Percentiles rank a stretch among this genome's conserved stretches.
phyloP scores from a whole-genome alignment of 306 rosid species.

The Carpinus viminea region DNA sequence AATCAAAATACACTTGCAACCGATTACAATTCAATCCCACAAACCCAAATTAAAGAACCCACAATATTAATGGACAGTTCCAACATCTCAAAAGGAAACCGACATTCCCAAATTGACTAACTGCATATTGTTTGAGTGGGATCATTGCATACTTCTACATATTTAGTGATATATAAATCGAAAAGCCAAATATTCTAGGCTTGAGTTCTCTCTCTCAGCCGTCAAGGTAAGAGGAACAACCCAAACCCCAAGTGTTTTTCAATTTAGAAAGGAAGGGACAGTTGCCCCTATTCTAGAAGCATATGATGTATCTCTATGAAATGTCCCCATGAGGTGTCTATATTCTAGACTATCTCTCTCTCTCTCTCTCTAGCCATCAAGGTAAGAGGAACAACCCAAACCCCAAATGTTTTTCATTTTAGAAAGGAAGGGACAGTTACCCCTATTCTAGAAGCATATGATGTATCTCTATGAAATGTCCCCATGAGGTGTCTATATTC shows the following conservation, averaged over 20 bases:
- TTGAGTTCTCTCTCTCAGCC: background rate
- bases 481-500: too few relatives aligned
- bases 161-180: background rate
- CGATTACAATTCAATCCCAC: too few relatives aligned
- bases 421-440: too few relatives aligned
- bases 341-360: background rate
- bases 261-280: too few relatives aligned
- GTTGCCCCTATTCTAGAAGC: too few relatives aligned
- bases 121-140: background rate
- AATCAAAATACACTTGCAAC: too few relatives aligned
- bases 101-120: background rate
- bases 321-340: too few relatives aligned
- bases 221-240: background rate
- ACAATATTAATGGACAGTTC: background rate
- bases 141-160: background rate
- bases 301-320: too few relatives aligned
- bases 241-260: background rate
- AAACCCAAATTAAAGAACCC: too few relatives aligned
- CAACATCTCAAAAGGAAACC: background rate
- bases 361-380: background rate
- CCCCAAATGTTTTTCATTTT: background rate
- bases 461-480: too few relatives aligned
- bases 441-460: too few relatives aligned
- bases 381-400: background rate
- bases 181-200: background rate